phyloP scores from a whole-genome alignment of 1,139 yeast genomes.

The Suhomyces bokatorum region DNA sequence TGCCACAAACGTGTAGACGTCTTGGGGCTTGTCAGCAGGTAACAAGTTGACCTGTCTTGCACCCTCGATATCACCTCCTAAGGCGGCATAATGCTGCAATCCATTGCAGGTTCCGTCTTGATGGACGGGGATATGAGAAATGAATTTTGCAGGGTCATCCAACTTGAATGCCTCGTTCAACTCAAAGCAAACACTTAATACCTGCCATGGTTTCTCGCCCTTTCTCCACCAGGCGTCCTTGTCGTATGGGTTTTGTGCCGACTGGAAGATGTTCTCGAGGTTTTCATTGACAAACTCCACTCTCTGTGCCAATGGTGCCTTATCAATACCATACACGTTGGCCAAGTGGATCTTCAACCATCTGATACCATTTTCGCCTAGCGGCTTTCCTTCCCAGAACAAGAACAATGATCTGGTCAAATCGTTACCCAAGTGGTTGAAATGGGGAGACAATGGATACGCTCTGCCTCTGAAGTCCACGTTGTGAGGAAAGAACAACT shows the following conservation, averaged over 20 bases:
- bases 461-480: slow-evolving; percentile 96
- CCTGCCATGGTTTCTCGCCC: slow-evolving; percentile 97
- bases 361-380: slow-evolving; percentile 72
- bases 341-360: slow-evolving; percentile 94
- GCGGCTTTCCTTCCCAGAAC: slow-evolving; percentile 84
- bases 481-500: slow-evolving; percentile 90
- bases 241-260: slow-evolving; percentile 70
- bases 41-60: slow-evolving; percentile 87
- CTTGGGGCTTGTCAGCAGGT: slow-evolving; percentile 85
- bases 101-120: slow-evolving; percentile 99
- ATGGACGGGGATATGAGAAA: slow-evolving; percentile 87
- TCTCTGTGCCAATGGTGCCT: slow-evolving; percentile 77
- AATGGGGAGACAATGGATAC: slow-evolving; percentile 83
- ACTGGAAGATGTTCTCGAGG: slow-evolving; percentile 57
- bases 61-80: slow-evolving; percentile 95
- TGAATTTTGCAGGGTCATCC: slow-evolving; percentile 70
- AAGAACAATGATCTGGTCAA: slow-evolving; percentile 79
- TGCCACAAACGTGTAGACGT: slow-evolving; percentile 85
- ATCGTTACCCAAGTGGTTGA: slow-evolving; percentile 87
- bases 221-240: slow-evolving; percentile 72
- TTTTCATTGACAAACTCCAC: slow-evolving; percentile 69
- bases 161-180: slow-evolving; percentile 67
- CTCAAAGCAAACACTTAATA: slow-evolving; percentile 83
- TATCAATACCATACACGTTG: slow-evolving; percentile 85
- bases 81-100: slow-evolving; percentile 94